Evolutionary conservation across 768 basidiomycete species (phyloP).

Genomic region (Leucocoprinus sp.): DNA sequence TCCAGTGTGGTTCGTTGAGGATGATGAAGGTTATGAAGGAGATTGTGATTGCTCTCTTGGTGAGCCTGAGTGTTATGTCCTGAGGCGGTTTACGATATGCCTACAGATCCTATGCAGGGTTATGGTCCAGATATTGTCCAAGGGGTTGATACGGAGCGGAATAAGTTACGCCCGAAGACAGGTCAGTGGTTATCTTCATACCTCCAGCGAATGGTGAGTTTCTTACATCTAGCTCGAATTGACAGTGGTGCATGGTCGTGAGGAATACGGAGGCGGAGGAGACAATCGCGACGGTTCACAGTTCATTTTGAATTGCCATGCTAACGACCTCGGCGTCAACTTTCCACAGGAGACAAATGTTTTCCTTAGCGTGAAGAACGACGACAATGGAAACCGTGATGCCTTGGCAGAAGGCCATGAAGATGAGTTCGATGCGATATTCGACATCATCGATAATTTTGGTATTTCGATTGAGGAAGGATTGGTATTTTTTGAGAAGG

Average conservation of each 20-base stretch:
- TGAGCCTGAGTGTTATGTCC: no score
- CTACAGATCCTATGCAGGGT: no score
- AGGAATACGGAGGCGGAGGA: no score
- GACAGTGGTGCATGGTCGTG: no score
- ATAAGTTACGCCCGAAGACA: no score
- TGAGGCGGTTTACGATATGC: no score
- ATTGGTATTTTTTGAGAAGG: background rate
- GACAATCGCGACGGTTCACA: background rate
- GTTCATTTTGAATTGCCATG: no score
- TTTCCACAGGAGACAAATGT: no score
- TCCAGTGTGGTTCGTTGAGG: background rate
- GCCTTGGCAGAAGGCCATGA: background rate
- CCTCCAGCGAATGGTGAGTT: no score
- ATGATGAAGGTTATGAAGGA: background rate
- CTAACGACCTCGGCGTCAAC: background rate
- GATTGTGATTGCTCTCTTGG: background rate
- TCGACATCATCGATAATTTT: slow-evolving; percentile 3
- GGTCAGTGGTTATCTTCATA: no score
- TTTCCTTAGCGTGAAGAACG: background rate
- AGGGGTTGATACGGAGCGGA: no score
- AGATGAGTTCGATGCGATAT: background rate
- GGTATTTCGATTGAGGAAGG: background rate
- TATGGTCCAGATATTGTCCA: background rate
- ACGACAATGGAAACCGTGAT: background rate
- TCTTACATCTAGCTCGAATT: no score